Evolutionary conservation across 345 rosid genomes (phyloP).

Genomic region (Eucalyptus erythrocorys): DNA sequence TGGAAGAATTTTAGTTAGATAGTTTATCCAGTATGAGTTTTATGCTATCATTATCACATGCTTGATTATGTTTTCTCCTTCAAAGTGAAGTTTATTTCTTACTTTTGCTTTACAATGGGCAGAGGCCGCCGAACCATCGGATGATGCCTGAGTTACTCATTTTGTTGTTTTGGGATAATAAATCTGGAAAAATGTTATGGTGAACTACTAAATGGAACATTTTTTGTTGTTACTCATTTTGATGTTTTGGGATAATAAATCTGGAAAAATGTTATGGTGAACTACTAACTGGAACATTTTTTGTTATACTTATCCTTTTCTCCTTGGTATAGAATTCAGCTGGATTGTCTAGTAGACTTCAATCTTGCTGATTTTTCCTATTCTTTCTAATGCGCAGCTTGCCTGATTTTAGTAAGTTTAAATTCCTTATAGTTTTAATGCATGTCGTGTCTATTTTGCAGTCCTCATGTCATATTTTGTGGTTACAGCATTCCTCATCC

Average conservation of each 20-base stretch:
- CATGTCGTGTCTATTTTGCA: conserved; percentile 17
- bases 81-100: neutral
- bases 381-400: neutral
- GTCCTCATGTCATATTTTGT: conserved; percentile 60
- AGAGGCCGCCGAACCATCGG: neutral
- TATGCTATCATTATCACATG: neutral
- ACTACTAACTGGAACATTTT: neutral
- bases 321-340: neutral
- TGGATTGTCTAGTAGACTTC: neutral
- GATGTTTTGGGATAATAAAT: neutral
- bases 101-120: neutral
- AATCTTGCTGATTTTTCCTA: neutral
- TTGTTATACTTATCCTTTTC: neutral
- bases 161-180: neutral
- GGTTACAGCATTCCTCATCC: conserved; percentile 95
- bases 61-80: neutral
- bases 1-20: neutral
- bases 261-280: neutral
- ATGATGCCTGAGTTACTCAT: neutral
- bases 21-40: neutral
- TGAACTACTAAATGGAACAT: neutral
- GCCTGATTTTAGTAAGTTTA: neutral
- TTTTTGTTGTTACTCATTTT: neutral
- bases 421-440: neutral
- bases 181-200: neutral